Percentiles rank a stretch among this genome's conserved stretches.
phyloP scores from a whole-genome alignment of 2,329 filamentous ascomycete genomes.

The Tolypocladium nubicola region DNA sequence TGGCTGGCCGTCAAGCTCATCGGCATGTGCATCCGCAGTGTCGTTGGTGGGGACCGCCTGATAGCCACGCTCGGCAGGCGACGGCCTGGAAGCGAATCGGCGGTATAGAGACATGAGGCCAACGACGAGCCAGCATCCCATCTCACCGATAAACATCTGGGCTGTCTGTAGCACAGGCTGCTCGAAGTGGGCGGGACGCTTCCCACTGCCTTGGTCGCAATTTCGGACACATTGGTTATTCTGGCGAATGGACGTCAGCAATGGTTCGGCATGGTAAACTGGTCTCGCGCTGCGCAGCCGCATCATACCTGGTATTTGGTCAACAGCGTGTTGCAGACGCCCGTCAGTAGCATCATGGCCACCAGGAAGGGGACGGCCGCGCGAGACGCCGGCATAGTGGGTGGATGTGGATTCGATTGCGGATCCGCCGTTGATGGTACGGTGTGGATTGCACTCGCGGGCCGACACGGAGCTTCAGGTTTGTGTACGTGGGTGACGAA shows the following conservation, averaged over 20 bases:
- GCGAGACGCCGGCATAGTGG: constrained; percentile 53
- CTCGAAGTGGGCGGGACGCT: constrained; percentile 66
- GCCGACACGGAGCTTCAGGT: background rate
- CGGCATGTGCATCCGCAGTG: constrained; percentile 18
- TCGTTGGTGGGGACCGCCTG: constrained; percentile 47
- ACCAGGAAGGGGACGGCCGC: constrained; percentile 75
- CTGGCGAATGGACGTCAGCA: constrained; percentile 27
- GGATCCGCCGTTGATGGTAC: background rate
- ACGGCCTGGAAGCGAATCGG: constrained; percentile 36
- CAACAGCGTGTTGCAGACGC: constrained; percentile 91
- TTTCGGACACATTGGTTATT: constrained; percentile 95
- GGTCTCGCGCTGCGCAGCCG: background rate
- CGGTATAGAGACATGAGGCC: constrained; percentile 57
- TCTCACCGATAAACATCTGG: constrained; percentile 97
- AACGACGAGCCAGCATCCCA: constrained; percentile 91
- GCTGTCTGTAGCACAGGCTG: constrained; percentile 93
- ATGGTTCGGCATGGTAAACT: too few relatives aligned
- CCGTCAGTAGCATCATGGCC: constrained; percentile 91
- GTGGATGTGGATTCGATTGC: background rate
- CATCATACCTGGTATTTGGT: constrained; percentile 81
- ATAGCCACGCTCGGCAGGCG: constrained; percentile 46
- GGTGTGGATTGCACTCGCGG: background rate
- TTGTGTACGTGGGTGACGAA: background rate
- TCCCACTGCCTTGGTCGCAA: constrained; percentile 61
- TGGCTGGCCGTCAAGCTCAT: constrained; percentile 1